Evolutionary conservation across 176 grass and related monocot species (phyloP).

Genomic region (Leersia perrieri): DNA sequence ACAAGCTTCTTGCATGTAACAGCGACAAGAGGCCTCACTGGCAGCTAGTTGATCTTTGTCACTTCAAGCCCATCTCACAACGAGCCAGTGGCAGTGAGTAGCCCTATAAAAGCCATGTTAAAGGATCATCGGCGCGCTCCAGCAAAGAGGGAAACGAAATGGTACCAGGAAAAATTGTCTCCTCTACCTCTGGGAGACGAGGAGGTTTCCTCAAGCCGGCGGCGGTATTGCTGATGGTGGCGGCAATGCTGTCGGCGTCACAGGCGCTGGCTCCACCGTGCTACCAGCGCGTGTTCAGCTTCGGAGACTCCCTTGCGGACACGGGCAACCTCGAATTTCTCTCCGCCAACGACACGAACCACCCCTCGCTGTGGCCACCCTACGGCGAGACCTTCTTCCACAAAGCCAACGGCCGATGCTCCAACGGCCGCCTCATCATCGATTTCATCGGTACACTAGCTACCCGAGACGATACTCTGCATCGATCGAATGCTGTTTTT

Average conservation of each 20-base stretch:
- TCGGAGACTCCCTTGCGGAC: constrained; percentile 67
- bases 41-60: no score
- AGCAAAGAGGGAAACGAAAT: neutral
- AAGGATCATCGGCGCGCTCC: no score
- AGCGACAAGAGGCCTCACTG: no score
- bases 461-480: neutral
- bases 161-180: constrained; percentile 2
- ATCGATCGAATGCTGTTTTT: no score
- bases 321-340: constrained; percentile 48
- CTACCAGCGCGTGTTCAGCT: constrained; percentile 52
- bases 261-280: constrained; percentile 12
- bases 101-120: neutral
- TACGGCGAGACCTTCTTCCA: constrained; percentile 77
- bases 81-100: neutral
- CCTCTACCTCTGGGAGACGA: neutral
- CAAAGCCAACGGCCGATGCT: constrained; percentile 81
- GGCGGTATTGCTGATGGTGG: neutral
- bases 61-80: neutral
- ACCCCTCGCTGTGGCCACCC: constrained; percentile 13
- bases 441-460: constrained; percentile 79
- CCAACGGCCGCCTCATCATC: constrained; percentile 58
- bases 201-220: neutral
- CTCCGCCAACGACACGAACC: neutral
- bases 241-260: neutral
- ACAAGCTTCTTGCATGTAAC: no score